Percentiles rank a stretch among this genome's conserved stretches.
phyloP scores from a whole-genome alignment of 805 yeast species.

The Myxozyma mucilagina region DNA sequence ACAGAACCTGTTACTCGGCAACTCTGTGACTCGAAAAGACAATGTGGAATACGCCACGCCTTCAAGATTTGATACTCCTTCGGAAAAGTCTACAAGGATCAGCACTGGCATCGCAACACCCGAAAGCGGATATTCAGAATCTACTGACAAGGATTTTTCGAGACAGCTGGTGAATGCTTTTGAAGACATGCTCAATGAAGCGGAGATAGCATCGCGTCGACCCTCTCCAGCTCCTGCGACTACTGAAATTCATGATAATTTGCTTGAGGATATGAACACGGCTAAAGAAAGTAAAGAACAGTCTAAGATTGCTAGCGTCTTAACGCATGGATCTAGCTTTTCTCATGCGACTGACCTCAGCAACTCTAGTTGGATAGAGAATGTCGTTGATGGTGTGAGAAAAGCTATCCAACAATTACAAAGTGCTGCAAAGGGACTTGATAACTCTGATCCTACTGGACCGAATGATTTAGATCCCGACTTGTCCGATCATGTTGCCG shows the following conservation, averaged over 20 bases:
- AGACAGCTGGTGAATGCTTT: conserved; percentile 15
- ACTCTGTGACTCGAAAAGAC: too few relatives aligned
- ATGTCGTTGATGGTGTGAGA: conserved; percentile 12
- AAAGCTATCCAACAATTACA: conserved; percentile 21
- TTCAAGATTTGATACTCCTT: not conserved
- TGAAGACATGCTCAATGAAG: conserved; percentile 19
- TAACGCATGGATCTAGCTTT: not conserved
- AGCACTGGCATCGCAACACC: conserved; percentile 2
- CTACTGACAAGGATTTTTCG: conserved; percentile 8
- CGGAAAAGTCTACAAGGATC: not conserved
- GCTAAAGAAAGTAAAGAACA: not conserved
- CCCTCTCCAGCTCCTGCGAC: not conserved
- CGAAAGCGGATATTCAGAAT: not conserved
- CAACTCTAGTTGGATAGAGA: conserved; percentile 11
- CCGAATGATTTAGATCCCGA: conserved; percentile 14
- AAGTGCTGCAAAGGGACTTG: conserved; percentile 5
- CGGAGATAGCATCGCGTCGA: conserved; percentile 12
- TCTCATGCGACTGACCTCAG: not conserved
- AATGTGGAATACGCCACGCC: not conserved
- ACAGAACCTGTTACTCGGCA: too few relatives aligned
- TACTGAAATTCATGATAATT: not conserved
- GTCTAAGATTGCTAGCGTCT: too few relatives aligned
- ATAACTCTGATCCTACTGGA: not conserved
- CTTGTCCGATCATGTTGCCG: conserved; percentile 21
- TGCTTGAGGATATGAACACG: not conserved